These are phyloP conservation scores for Candida maris DNA, from an alignment of 805 yeast genomes.

Conservation along the genomic window DNA sequence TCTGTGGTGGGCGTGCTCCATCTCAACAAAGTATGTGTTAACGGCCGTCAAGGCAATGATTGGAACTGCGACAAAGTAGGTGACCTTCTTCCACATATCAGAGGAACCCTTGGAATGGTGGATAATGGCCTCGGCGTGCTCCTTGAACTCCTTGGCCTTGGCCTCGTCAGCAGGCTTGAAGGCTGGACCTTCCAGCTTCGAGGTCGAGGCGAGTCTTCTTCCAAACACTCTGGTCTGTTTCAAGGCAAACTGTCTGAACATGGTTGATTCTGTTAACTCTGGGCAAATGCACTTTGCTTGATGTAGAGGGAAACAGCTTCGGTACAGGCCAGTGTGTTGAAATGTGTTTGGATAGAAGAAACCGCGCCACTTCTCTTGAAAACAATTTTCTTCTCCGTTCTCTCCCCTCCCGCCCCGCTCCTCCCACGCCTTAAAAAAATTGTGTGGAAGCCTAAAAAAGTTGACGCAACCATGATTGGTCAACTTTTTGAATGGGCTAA, in stretches of 20 bases:
- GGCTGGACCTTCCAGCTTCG: slow-evolving; percentile 38
- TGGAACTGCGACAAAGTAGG: slow-evolving; percentile 78
- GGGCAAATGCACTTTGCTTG: too few relatives aligned
- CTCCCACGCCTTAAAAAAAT: too few relatives aligned
- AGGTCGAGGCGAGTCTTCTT: slow-evolving; percentile 30
- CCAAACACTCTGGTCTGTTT: slow-evolving; percentile 27
- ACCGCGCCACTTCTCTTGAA: too few relatives aligned
- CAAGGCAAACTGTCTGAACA: slow-evolving; percentile 44
- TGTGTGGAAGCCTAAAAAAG: too few relatives aligned
- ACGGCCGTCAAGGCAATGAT: slow-evolving; percentile 71
- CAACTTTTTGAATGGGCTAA: too few relatives aligned
- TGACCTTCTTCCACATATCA: slow-evolving; percentile 79
- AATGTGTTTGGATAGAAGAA: too few relatives aligned
- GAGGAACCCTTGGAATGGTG: slow-evolving; percentile 81
- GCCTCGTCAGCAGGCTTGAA: slow-evolving; percentile 49
- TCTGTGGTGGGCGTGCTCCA: slow-evolving; percentile 88
- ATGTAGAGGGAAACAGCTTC: too few relatives aligned
- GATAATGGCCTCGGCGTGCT: slow-evolving; percentile 57
- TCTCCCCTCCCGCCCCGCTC: too few relatives aligned
- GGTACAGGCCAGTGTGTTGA: too few relatives aligned
- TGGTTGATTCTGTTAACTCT: too few relatives aligned
- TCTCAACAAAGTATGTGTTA: slow-evolving; percentile 78
- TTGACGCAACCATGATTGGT: too few relatives aligned
- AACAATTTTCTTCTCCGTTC: too few relatives aligned
- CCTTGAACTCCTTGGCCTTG: slow-evolving; percentile 69